phyloP scores from a whole-genome alignment of 2,329 filamentous ascomycete genomes.

The Coniochaeta ligniaria region DNA sequence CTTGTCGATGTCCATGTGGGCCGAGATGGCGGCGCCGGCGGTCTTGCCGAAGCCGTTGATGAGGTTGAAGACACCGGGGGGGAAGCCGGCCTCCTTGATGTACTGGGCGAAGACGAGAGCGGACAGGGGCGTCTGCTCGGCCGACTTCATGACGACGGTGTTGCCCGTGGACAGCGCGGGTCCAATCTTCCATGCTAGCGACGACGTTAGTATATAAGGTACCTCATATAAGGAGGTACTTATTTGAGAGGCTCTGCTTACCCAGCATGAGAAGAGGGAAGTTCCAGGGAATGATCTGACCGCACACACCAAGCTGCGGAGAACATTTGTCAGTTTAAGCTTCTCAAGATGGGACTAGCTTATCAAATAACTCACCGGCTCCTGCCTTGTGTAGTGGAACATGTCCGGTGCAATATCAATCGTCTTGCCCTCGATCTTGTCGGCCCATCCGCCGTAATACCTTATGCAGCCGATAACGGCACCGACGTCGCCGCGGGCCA shows the following conservation, averaged over 20 bases:
- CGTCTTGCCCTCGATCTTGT: conserved; percentile 86
- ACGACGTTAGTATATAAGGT: neutral
- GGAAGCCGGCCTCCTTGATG: conserved; percentile 72
- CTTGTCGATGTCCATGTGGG: conserved; percentile 79
- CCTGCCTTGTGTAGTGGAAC: conserved; percentile 76
- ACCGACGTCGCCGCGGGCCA: conserved; percentile 69
- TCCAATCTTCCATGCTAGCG: conserved; percentile 68
- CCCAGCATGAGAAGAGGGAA: conserved; percentile 71
- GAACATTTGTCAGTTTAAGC: neutral
- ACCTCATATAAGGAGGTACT: neutral
- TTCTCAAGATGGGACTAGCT: neutral
- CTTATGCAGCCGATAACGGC: conserved; percentile 64
- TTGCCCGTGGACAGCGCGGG: conserved; percentile 68
- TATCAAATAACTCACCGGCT: conserved; percentile 48
- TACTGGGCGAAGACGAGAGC: conserved; percentile 58
- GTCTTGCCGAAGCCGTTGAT: conserved; percentile 71
- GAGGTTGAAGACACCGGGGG: conserved; percentile 69
- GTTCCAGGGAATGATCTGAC: conserved; percentile 87
- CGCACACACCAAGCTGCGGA: conserved; percentile 63
- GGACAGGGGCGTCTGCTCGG: conserved; percentile 69
- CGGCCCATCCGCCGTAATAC: conserved; percentile 86
- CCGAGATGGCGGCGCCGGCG: conserved; percentile 67
- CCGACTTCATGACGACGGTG: conserved; percentile 65
- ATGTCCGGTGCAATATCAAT: conserved; percentile 71
- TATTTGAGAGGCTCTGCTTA: neutral